Base-by-base conservation (phyloP, 1,284 basidiomycete species). In the Puccinia coronata region DNA sequence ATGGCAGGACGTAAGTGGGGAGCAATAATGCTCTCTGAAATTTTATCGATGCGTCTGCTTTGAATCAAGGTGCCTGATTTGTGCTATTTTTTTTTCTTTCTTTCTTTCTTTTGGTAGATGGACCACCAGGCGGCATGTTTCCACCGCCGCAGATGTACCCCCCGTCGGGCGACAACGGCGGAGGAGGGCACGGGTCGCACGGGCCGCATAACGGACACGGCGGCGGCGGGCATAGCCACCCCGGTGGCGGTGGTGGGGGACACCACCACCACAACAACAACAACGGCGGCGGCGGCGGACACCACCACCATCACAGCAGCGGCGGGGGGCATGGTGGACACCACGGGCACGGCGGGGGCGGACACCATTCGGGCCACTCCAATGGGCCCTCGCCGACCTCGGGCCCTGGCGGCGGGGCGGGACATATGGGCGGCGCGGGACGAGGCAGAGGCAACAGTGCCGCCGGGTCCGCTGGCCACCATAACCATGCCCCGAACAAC, bases 231-330 rank as follows among this genome's bases (percentile, higher is more conserved):
- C 65, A 69, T 23, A 12, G 34, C 14, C n/a, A n/a, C n/a, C n/a
- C n/a, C n/a, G 43, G 51, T 18, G 47, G 55, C 49, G 39, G 31
- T 25, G 41, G 51, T 31, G 39, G 49, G 11, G 39, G 25, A n/a
- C 70, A 73, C 34, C 47, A 55, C n/a, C n/a, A n/a, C n/a, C n/a
- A n/a, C n/a, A n/a, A n/a, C n/a, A n/a, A n/a, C n/a, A n/a, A n/a
- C n/a, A n/a, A n/a, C n/a, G n/a, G n/a, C n/a, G n/a, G n/a, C 34
- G 57, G 57, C 1, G 49, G 51, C 34, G 69, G 51, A 74, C 74
- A 75, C 53, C 74, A 63, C 49, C 74, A 77, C 41, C 74, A 63
- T 23, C 65, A 65, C 59, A 55, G 63, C 25, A 16, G 67, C 59
- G 47, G 41, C 18, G 43, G 41, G 14, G 63, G 36, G 12, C 63